phyloP scores from a whole-genome alignment of 2,329 filamentous ascomycete genomes.

The Sporothrix mexicana region DNA sequence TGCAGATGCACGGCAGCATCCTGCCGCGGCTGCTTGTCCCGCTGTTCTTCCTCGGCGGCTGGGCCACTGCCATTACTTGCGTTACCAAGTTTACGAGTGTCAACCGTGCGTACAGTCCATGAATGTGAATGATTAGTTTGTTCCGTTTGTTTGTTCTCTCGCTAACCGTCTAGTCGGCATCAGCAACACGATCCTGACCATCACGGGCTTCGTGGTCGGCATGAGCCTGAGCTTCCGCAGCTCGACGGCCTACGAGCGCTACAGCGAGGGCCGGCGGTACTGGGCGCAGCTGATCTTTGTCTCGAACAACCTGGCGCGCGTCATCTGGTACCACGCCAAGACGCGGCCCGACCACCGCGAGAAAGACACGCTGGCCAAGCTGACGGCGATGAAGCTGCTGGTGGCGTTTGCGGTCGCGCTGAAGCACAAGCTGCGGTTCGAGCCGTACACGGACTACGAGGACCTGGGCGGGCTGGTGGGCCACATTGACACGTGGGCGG shows the following conservation, averaged over 20 bases:
- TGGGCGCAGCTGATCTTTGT: conserved; percentile 66
- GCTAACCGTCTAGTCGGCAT: too few species aligned
- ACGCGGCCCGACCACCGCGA: conserved; percentile 64
- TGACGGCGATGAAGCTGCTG: conserved; percentile 71
- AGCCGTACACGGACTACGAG: conserved; percentile 71
- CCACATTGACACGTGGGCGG: conserved; percentile 71
- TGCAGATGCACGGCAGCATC: conserved; percentile 77
- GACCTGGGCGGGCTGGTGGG: conserved; percentile 66
- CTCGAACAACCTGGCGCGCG: conserved; percentile 70
- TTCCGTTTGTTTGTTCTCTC: too few species aligned
- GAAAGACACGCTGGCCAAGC: conserved; percentile 69
- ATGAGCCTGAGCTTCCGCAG: conserved; percentile 77
- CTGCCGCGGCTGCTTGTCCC: conserved; percentile 75
- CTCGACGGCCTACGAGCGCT: conserved; percentile 75
- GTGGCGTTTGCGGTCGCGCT: conserved; percentile 72
- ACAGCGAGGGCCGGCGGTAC: conserved; percentile 60
- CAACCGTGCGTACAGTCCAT: conserved; percentile 42
- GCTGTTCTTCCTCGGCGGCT: conserved; percentile 64
- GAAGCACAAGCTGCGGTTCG: conserved; percentile 75
- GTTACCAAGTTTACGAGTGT: conserved; percentile 37
- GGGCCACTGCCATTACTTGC: conserved; percentile 69
- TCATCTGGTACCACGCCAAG: conserved; percentile 79
- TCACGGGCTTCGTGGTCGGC: conserved; percentile 83
- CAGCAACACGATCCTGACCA: conserved; percentile 71
- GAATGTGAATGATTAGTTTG: too few species aligned